These are phyloP conservation scores for Hyaloscypha hepaticicola DNA, from an alignment of 495 filamentous ascomycete species.

Conservation along the genomic window DNA sequence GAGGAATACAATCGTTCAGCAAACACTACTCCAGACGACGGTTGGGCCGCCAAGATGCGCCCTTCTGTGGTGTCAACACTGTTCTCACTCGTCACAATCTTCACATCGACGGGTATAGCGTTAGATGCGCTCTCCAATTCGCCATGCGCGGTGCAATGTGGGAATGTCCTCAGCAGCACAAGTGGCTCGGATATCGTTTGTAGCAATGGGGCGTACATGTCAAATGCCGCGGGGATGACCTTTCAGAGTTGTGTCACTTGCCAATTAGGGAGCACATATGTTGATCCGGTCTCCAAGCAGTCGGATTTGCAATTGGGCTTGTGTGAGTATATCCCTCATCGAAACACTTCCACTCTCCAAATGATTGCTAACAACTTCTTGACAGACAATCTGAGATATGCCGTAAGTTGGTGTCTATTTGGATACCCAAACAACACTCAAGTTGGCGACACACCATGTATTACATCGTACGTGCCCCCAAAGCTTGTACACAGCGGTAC, in stretches of 20 bases:
- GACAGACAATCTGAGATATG: slow-evolving; percentile 43
- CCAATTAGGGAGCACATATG: slow-evolving; percentile 53
- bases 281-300: slow-evolving; percentile 45
- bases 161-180: slow-evolving; percentile 27
- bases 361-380: background rate
- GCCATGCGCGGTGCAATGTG: slow-evolving; percentile 29
- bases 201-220: slow-evolving; percentile 48
- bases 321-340: slow-evolving; percentile 44
- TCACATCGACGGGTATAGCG: slow-evolving; percentile 6
- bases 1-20: slow-evolving; percentile 1
- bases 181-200: slow-evolving; percentile 54
- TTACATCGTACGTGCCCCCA: slow-evolving; percentile 20
- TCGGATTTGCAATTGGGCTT: slow-evolving; percentile 61
- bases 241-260: slow-evolving; percentile 62
- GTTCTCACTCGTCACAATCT: slow-evolving; percentile 21
- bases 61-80: slow-evolving; percentile 3
- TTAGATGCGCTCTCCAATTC: slow-evolving; percentile 14
- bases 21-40: background rate
- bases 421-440: slow-evolving; percentile 32
- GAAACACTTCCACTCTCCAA: background rate
- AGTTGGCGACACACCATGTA: slow-evolving; percentile 23
- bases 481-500: background rate
- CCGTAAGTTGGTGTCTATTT: slow-evolving; percentile 42
- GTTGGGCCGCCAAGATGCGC: slow-evolving; percentile 13
- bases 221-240: slow-evolving; percentile 42